phyloP scores from a whole-genome alignment of 148 eudicot genomes.

The Silene latifolia region DNA sequence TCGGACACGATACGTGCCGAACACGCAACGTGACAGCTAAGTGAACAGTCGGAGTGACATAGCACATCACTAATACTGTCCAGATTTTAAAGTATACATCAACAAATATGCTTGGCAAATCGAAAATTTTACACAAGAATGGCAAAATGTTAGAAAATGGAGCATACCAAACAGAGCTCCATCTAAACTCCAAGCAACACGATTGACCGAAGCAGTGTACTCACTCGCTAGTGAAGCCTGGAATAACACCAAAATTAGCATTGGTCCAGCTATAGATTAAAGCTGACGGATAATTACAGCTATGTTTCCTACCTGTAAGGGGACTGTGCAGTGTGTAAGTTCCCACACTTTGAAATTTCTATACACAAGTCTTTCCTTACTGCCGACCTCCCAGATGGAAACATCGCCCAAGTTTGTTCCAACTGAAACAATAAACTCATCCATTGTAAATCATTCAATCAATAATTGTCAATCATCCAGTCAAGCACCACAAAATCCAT shows the following conservation, averaged over 20 bases:
- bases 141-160: background rate
- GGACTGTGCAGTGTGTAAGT: constrained; percentile 47
- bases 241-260: constrained; percentile 21
- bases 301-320: constrained; percentile 48
- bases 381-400: constrained; percentile 81
- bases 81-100: background rate
- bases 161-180: constrained; percentile 75
- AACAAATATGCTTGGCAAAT: background rate
- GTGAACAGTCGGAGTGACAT: too few relatives aligned
- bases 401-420: constrained; percentile 77
- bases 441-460: constrained; percentile 4
- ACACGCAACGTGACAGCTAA: too few relatives aligned
- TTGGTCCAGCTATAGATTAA: background rate
- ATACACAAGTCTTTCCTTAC: constrained; percentile 61
- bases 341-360: constrained; percentile 77
- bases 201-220: constrained; percentile 74
- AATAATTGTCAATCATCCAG: background rate
- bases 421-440: constrained; percentile 38
- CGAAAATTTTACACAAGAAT: background rate
- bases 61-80: background rate
- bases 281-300: background rate
- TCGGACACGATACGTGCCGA: too few relatives aligned
- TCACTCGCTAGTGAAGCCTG: constrained; percentile 72
- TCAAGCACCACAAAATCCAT: constrained; percentile 5
- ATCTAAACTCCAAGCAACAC: constrained; percentile 91